These are phyloP conservation scores for Phytophthora nicotianae DNA, from an alignment of 352 stramenopile species.

Conservation along the genomic window DNA sequence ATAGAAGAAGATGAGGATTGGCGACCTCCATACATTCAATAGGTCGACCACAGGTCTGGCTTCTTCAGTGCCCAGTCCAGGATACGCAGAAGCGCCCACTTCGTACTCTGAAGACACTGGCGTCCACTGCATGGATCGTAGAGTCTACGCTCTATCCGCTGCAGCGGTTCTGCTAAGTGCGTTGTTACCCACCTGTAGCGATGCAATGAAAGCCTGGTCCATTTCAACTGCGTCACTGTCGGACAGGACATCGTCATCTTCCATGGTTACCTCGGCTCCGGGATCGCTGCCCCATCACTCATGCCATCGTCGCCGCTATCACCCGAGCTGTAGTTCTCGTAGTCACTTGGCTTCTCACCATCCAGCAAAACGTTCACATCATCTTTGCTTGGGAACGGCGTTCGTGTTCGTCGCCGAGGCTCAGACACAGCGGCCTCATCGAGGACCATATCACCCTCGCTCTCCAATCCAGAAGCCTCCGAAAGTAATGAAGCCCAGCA, in stretches of 20 bases:
- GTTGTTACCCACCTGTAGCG: constrained; percentile 1
- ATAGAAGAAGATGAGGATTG: constrained; percentile 22
- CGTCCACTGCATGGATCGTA: constrained; percentile 10
- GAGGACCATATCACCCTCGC: neutral
- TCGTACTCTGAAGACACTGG: constrained; percentile 2
- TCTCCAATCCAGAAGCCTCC: neutral
- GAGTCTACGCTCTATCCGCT: neutral
- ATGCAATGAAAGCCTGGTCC: constrained; percentile 9
- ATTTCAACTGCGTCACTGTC: neutral
- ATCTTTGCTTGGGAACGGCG: neutral
- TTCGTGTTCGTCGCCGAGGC: neutral
- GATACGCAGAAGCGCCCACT: neutral
- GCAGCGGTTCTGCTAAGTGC: neutral
- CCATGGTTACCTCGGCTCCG: too few relatives aligned
- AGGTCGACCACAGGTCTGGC: neutral
- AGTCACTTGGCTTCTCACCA: neutral
- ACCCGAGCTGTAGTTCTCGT: neutral
- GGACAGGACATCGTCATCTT: constrained; percentile 1
- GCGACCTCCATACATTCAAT: neutral
- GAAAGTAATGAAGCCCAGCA: neutral
- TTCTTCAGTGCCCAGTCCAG: neutral
- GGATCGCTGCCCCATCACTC: neutral
- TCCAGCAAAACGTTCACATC: neutral
- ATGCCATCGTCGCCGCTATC: neutral
- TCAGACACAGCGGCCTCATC: neutral